These are phyloP conservation scores for Aleurites moluccanus DNA, from an alignment of 441 rosid genomes.

Conservation along the genomic window DNA sequence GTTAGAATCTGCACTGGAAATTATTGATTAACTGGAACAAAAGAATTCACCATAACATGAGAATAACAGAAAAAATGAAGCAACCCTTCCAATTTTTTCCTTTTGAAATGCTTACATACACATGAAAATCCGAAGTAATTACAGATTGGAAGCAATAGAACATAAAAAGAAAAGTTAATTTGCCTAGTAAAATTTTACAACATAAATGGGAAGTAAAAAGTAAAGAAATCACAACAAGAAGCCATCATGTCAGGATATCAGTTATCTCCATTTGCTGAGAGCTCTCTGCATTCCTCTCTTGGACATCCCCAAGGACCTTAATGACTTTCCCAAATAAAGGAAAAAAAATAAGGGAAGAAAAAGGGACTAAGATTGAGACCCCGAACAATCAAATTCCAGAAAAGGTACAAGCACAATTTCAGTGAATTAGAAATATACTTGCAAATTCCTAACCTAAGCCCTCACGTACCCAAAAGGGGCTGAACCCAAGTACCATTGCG, in stretches of 20 bases:
- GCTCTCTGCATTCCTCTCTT: too few relatives aligned
- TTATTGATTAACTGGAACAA: constrained; percentile 9
- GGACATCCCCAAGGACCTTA: not conserved
- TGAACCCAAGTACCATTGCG: too few relatives aligned
- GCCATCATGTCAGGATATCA: not conserved
- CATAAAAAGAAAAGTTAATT: not conserved
- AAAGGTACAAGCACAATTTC: not conserved
- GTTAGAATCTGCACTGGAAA: not conserved
- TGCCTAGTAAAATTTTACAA: not conserved
- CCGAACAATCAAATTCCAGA: not conserved
- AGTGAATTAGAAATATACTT: not conserved
- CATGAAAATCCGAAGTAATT: not conserved
- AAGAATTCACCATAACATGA: not conserved
- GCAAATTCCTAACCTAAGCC: not conserved
- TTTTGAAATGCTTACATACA: not conserved
- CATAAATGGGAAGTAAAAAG: too few relatives aligned
- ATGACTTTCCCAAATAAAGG: not conserved
- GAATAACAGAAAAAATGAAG: not conserved
- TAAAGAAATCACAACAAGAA: too few relatives aligned
- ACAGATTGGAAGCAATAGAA: not conserved
- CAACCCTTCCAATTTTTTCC: not conserved
- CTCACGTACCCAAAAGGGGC: not conserved
- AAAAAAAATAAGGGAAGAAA: too few relatives aligned
- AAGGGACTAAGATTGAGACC: not conserved
- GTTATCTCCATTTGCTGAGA: not conserved